Percentiles rank a stretch among this genome's conserved stretches.
These are phyloP conservation scores for Daphne laureola DNA, from an alignment of 441 rosid genomes.

Conservation along the genomic window DNA sequence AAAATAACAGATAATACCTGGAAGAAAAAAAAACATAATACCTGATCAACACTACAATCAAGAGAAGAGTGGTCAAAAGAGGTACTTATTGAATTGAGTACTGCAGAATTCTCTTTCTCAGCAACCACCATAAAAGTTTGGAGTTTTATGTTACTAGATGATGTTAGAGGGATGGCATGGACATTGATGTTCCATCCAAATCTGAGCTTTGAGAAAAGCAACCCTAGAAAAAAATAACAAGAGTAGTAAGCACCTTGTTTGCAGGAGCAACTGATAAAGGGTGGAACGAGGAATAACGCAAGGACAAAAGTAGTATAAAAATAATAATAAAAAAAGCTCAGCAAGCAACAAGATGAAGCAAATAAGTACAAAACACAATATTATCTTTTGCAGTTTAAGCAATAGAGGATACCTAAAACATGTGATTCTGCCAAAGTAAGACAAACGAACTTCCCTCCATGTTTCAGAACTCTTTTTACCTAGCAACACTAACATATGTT, in stretches of 20 bases:
- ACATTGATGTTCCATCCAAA: conserved; percentile 75
- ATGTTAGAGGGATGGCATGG: conserved; percentile 46
- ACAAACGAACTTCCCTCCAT: conserved; percentile 75
- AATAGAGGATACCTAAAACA: conserved; percentile 55
- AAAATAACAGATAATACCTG: not conserved
- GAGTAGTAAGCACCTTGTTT: conserved; percentile 5
- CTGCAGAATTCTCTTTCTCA: conserved; percentile 44
- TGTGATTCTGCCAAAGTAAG: conserved; percentile 84
- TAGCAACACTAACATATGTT: conserved; percentile 23
- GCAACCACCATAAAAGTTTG: conserved; percentile 74
- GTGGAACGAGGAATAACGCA: not conserved
- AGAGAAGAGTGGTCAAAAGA: conserved; percentile 35
- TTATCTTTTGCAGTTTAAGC: not conserved
- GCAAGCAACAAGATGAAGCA: not conserved
- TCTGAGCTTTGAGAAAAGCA: conserved; percentile 76
- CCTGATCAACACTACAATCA: conserved; percentile 48
- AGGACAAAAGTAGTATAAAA: not conserved
- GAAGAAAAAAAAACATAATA: conserved; percentile 15
- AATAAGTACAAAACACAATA: too few species aligned
- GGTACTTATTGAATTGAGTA: conserved; percentile 38
- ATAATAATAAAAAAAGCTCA: conserved; percentile 7
- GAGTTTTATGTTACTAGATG: conserved; percentile 38
- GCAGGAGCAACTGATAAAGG: conserved; percentile 3
- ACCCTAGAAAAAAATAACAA: conserved; percentile 40
- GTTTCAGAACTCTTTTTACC: conserved; percentile 71